phyloP scores from a whole-genome alignment of 768 basidiomycete species.

The Kwoniella sp. region DNA sequence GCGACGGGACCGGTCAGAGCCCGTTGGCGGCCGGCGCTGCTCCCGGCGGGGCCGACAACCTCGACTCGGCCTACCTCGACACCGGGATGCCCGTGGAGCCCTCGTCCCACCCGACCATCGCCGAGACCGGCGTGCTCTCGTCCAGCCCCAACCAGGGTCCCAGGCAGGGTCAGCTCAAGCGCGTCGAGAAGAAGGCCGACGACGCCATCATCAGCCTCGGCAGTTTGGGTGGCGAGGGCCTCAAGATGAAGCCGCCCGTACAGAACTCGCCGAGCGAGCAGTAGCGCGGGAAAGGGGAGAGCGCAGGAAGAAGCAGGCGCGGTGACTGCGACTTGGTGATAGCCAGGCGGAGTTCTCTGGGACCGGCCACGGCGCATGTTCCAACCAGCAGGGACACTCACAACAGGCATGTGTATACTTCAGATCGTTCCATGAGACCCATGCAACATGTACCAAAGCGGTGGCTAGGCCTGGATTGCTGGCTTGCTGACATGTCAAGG shows the following conservation, averaged over 20 bases:
- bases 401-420: neutral
- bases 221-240: constrained; percentile 42
- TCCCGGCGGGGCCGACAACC: neutral
- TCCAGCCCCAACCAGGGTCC: constrained; percentile 21
- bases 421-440: neutral
- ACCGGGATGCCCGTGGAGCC: constrained; percentile 17
- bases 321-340: no score
- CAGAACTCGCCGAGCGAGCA: neutral
- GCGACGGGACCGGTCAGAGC: no score
- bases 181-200: constrained; percentile 18
- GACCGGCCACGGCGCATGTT: no score
- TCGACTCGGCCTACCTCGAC: constrained; percentile 36
- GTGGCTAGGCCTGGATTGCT: no score
- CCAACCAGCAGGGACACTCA: no score
- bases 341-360: no score
- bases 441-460: constrained; percentile 1
- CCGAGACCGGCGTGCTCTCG: constrained; percentile 21
- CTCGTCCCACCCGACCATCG: constrained; percentile 23
- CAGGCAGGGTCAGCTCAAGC: constrained; percentile 32
- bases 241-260: constrained; percentile 28
- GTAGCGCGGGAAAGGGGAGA: constrained; percentile 2
- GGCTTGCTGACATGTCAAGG: no score
- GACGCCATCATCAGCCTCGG: constrained; percentile 35
- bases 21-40: constrained; percentile 11
- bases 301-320: neutral